Evolutionary conservation across 2,329 filamentous ascomycete genomes (phyloP).

Genomic region (Periglandula ipomoeae): DNA sequence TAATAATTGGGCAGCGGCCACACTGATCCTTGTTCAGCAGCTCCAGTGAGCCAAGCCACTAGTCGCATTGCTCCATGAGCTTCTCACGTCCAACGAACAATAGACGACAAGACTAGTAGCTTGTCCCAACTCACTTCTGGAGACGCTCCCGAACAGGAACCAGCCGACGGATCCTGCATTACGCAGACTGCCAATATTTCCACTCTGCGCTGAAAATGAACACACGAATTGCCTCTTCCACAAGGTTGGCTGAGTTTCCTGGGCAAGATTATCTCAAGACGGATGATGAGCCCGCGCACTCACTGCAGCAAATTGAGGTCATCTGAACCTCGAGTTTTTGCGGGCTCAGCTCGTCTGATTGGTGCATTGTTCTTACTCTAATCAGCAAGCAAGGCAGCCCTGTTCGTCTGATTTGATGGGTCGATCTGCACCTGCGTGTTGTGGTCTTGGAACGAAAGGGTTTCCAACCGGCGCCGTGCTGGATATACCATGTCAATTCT

Average conservation of each 20-base stretch:
- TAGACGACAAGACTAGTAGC: background rate
- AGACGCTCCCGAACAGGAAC: too few species aligned
- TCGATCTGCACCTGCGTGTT: background rate
- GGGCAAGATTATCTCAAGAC: background rate
- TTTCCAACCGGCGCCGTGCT: background rate
- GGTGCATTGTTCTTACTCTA: background rate
- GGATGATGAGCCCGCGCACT: background rate
- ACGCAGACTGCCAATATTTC: too few species aligned
- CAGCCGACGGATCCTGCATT: background rate
- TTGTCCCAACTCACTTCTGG: background rate
- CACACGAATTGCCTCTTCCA: too few species aligned
- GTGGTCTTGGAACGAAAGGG: background rate
- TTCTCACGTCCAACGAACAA: too few species aligned
- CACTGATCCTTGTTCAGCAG: background rate
- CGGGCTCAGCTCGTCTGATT: background rate
- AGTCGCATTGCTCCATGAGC: background rate
- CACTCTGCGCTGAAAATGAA: too few species aligned
- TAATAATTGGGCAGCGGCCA: background rate
- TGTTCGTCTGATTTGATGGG: conserved; percentile 11
- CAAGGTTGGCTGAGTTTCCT: too few species aligned
- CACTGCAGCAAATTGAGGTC: background rate
- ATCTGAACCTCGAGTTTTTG: background rate
- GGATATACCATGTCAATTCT: background rate
- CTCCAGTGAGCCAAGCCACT: background rate
- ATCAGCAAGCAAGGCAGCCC: background rate